These are phyloP conservation scores for Pseudisothecium myosuroides DNA, from an alignment of 225 moss, liverwort and hornwort species.

Conservation along the genomic window DNA sequence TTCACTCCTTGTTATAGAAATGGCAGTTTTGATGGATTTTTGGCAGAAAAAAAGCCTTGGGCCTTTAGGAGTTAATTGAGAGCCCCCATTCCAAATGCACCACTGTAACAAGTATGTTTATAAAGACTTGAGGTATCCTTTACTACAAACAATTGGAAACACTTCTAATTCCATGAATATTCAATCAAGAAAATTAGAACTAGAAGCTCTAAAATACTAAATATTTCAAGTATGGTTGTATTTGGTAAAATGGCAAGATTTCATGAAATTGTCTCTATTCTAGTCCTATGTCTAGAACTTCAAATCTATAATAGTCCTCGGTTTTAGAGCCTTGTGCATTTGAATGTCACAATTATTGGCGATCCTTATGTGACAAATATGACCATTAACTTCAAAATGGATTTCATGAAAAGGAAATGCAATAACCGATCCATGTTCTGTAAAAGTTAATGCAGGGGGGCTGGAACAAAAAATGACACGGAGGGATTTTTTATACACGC, in stretches of 20 bases:
- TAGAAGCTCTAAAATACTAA: no score
- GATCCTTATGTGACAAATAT: accelerated
- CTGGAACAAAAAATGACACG: accelerated
- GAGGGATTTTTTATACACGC: neutral
- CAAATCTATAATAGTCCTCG: neutral
- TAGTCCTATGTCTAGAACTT: neutral
- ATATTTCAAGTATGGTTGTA: no score
- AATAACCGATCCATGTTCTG: neutral
- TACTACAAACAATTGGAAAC: no score
- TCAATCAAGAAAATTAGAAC: no score
- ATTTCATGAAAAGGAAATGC: neutral
- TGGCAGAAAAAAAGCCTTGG: no score
- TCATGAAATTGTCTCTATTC: neutral
- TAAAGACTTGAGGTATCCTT: no score
- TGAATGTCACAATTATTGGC: neutral
- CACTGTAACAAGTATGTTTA: no score
- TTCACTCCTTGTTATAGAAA: no score
- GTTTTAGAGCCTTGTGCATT: neutral
- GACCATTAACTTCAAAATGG: neutral
- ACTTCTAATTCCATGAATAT: no score
- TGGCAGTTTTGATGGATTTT: no score
- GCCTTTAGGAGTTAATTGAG: no score
- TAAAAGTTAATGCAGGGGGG: neutral
- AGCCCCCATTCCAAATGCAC: no score
- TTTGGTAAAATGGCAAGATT: neutral